Evolutionary conservation across 371 early-diverging fungal genomes (phyloP), one percentile per base, ranked within the genome.

Genomic region (Lichtheimia hyalospora): DNA sequence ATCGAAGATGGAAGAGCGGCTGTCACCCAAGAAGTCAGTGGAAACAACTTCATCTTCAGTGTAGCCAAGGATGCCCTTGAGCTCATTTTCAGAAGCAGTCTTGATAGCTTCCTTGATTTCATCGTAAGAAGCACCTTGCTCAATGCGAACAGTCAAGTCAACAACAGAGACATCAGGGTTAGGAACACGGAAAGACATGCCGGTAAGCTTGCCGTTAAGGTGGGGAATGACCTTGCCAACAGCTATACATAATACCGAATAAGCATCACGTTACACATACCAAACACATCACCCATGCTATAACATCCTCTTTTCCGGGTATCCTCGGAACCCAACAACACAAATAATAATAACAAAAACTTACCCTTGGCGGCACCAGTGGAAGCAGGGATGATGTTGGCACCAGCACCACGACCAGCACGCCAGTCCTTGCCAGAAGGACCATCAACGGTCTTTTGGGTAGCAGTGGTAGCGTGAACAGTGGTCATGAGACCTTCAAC

Each of bases 381-480:
- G 63, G 95, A 90, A 61, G 99, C 93, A 25, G 99, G 99, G 83
- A 99, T 99, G 77, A 99, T 99, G 91, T 99, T 99, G 61, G 80
- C 77, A 75, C 89, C 63, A 51, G 97, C 96, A 66, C 96, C 95
- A 86, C 99, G 94, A 61, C 98, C 96, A 64, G 90, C 83, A 62
- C 97, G 88, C 95, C 96, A 95, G 88, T 96, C 96, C 86, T 96
- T 97, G 71, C 89, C 90, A 24, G 96, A 95, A 49, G 97, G 97
- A 61, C 95, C 95, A 84, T 99, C 99, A 60, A 99, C 99, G 62
- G 97, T 97, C 89, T 97, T 96, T 75, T 99, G 99, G 74, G 99
- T 97, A 62, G 97, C 97, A 52, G 99, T 99, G 69, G 91, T 87
- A 62, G 99, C 94, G 83, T 99, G 99, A 65, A 96, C 93, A 41